phyloP scores from a whole-genome alignment of 164 flowering plant species.

The Houttuynia cordata region DNA sequence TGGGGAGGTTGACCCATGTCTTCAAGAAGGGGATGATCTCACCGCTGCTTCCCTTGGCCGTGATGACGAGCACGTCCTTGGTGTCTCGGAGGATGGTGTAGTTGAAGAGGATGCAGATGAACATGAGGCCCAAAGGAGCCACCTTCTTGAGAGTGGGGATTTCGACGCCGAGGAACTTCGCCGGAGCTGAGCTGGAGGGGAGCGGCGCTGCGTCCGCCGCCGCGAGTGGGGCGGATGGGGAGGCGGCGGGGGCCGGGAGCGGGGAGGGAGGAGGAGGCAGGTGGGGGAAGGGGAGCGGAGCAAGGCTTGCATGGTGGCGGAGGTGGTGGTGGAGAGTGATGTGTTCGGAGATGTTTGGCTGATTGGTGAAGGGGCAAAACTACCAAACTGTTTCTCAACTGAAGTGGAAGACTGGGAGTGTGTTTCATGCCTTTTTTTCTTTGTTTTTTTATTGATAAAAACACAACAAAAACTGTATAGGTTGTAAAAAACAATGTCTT shows the following conservation, averaged over 20 bases:
- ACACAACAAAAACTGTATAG: too few relatives aligned
- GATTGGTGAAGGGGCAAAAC: too few relatives aligned
- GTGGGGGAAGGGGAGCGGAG: background rate
- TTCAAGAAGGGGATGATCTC: constrained; percentile 26
- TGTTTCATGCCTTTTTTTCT: too few relatives aligned
- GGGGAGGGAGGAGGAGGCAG: background rate
- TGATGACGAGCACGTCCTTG: constrained; percentile 23
- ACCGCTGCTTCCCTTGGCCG: constrained; percentile 24
- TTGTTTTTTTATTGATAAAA: too few relatives aligned
- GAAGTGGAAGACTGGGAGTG: too few relatives aligned
- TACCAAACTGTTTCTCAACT: too few relatives aligned
- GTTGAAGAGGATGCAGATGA: constrained; percentile 26
- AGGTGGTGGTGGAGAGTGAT: too few relatives aligned
- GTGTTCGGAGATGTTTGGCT: too few relatives aligned
- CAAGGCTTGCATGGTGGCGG: constrained; percentile 1
- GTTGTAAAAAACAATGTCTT: too few relatives aligned
- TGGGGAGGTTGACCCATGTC: constrained; percentile 26
- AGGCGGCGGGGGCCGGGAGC: background rate
- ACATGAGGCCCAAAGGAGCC: constrained; percentile 22
- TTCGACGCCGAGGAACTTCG: constrained; percentile 16
- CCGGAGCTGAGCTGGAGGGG: background rate
- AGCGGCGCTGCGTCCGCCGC: background rate
- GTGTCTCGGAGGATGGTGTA: constrained; percentile 26
- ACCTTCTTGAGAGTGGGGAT: constrained; percentile 17
- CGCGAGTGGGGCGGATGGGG: background rate